Conservation (phyloP, 1,139 yeast species). For the Kodamaea ohmeri region DNA sequence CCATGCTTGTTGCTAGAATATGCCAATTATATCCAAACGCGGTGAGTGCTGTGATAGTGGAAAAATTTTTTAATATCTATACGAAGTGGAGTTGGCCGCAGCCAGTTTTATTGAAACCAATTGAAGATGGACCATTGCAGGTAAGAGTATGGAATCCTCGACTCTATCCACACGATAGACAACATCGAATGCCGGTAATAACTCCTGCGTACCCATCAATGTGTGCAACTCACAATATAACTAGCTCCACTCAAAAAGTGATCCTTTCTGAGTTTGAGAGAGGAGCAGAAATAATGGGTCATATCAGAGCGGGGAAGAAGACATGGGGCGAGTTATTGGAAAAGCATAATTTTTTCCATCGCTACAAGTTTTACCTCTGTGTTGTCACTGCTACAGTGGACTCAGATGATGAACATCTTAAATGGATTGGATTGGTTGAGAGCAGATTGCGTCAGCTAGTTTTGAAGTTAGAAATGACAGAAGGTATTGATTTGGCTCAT, state of each 20-base stretch:
- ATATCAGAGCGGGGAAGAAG: conserved; percentile 61
- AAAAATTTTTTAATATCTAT: conserved; percentile 82
- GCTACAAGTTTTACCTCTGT: conserved; percentile 82
- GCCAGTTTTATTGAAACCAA: conserved; percentile 86
- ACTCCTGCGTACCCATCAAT: conserved; percentile 99
- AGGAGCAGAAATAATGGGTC: conserved; percentile 68
- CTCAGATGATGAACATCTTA: conserved; percentile 69
- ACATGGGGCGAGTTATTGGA: conserved; percentile 73
- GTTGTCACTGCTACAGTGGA: conserved; percentile 75
- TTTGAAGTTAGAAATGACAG: conserved; percentile 71
- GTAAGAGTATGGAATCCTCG: conserved; percentile 97
- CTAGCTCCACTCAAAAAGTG: conserved; percentile 79
- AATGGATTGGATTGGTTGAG: conserved; percentile 93
- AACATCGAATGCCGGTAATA: conserved; percentile 96
- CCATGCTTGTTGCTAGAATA: conserved; percentile 94
- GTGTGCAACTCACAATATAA: conserved; percentile 98
- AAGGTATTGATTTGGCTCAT: conserved; percentile 79
- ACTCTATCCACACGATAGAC: conserved; percentile 80
- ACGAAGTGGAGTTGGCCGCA: conserved; percentile 98
- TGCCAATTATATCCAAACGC: conserved; percentile 97
- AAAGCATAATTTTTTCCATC: conserved; percentile 77
- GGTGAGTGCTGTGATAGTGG: conserved; percentile 84
- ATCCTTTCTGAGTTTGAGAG: conserved; percentile 73
- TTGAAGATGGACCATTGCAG: conserved; percentile 96
- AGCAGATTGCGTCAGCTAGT: conserved; percentile 80